A percentile compares a stretch with the other conserved stretches of the same genome.
These are phyloP conservation scores for Aspergillus tamarii DNA, from an alignment of 2,329 filamentous ascomycete species.

Conservation along the genomic window DNA sequence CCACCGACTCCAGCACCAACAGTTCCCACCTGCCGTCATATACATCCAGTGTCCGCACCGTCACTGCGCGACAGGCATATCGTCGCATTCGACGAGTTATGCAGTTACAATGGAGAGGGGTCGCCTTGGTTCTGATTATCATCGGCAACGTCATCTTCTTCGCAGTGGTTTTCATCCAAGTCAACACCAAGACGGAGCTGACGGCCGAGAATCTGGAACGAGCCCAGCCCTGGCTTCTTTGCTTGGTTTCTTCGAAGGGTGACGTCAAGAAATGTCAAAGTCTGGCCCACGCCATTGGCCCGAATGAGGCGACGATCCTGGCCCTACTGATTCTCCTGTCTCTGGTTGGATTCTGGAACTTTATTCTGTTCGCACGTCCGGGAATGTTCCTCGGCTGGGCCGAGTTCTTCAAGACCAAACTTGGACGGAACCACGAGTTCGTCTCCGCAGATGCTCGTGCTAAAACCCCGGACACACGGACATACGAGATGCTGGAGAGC, in stretches of 20 bases:
- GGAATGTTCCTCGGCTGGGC: conserved; percentile 87
- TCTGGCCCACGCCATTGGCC: conserved; percentile 63
- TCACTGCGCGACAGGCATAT: conserved; percentile 85
- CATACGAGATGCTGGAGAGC: conserved; percentile 75
- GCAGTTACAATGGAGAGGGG: conserved; percentile 90
- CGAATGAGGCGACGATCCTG: conserved; percentile 75
- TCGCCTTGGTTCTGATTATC: conserved; percentile 86
- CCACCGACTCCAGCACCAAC: conserved; percentile 67
- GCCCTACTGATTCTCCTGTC: conserved; percentile 82
- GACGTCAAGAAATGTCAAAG: conserved; percentile 69
- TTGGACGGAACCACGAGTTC: conserved; percentile 70
- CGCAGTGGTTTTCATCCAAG: conserved; percentile 83
- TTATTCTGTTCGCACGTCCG: conserved; percentile 78
- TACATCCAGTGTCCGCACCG: conserved; percentile 73
- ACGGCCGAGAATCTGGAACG: conserved; percentile 59
- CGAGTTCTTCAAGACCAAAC: conserved; percentile 60
- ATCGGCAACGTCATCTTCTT: conserved; percentile 93
- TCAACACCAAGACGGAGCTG: conserved; percentile 70
- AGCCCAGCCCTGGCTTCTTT: conserved; percentile 69
- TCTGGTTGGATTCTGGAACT: conserved; percentile 83
- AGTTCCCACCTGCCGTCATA: conserved; percentile 75
- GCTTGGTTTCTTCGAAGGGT: conserved; percentile 62
- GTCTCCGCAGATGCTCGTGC: conserved; percentile 81
- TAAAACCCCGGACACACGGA: conserved; percentile 65
- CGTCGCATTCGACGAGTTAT: conserved; percentile 83